Conservation (phyloP, 305 asterid species). For the Ajuga reptans region DNA sequence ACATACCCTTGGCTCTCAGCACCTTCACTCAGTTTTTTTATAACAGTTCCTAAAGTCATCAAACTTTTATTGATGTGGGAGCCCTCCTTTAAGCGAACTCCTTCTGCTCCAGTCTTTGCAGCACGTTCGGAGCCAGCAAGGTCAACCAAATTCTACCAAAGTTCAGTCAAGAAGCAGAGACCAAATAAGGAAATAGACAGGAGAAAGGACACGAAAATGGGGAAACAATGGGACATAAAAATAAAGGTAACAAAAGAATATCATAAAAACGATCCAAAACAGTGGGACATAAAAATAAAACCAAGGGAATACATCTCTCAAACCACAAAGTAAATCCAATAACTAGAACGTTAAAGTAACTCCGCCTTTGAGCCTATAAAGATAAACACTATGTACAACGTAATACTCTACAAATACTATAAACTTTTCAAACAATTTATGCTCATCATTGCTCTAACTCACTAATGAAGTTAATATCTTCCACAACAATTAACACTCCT, state of each 20-base stretch:
- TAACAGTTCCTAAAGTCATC: slow-evolving; percentile 91
- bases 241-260: slow-evolving; percentile 3
- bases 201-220: neutral
- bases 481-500: neutral
- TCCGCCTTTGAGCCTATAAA: neutral
- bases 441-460: neutral
- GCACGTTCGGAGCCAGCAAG: slow-evolving; percentile 99
- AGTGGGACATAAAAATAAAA: neutral
- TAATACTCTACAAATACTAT: neutral
- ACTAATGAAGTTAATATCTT: neutral
- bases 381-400: neutral
- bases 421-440: neutral
- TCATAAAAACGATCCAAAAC: slow-evolving; percentile 1
- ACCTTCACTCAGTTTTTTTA: slow-evolving; percentile 94
- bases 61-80: slow-evolving; percentile 95
- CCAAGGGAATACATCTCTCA: neutral
- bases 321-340: neutral
- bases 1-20: slow-evolving; percentile 97
- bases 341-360: neutral
- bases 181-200: slow-evolving; percentile 20
- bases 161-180: slow-evolving; percentile 18
- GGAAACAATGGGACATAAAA: too few relatives aligned
- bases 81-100: slow-evolving; percentile 95
- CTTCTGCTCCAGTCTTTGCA: slow-evolving; percentile 99
- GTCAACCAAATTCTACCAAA: slow-evolving; percentile 78